phyloP scores from a whole-genome alignment of 257 asterid genomes.

The Pogostemon cablin region DNA sequence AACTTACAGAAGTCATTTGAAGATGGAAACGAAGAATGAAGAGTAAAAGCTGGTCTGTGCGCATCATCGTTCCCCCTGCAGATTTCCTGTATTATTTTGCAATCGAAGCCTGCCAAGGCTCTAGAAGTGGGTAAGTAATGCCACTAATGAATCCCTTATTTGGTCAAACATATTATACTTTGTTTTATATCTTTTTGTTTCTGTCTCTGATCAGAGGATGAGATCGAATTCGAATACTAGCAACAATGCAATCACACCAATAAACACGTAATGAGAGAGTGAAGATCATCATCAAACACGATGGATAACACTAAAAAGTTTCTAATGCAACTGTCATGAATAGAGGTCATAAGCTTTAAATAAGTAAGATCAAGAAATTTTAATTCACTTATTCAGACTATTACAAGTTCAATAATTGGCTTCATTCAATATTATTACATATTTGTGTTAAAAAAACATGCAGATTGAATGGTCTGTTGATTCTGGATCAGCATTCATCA shows the following conservation, averaged over 20 bases:
- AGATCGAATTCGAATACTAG: constrained; percentile 55
- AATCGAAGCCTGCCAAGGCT: constrained; percentile 40
- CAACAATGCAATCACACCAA: constrained; percentile 65
- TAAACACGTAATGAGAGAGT: constrained; percentile 57
- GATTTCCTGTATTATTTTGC: constrained; percentile 33
- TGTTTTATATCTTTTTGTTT: neutral
- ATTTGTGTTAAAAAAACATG: neutral
- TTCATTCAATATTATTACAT: no score
- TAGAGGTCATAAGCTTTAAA: constrained; percentile 68
- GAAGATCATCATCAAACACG: constrained; percentile 27
- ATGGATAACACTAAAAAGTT: constrained; percentile 38
- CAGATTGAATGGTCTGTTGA: constrained; percentile 63
- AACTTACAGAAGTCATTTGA: no score
- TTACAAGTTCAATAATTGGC: no score
- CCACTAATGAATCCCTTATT: neutral
- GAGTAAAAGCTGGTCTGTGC: constrained; percentile 18
- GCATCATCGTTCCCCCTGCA: constrained; percentile 32
- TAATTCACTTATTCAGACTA: neutral
- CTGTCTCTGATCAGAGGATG: constrained; percentile 42
- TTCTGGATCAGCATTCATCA: constrained; percentile 55
- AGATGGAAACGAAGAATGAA: constrained; percentile 24
- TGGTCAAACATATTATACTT: neutral
- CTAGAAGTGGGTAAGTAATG: constrained; percentile 52
- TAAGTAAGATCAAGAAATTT: constrained; percentile 30
- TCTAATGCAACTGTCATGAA: constrained; percentile 52